Percentiles rank a stretch among this genome's conserved stretches.
Conservation (phyloP, 345 rosid genomes). For the Sisymbrium altissimum region DNA sequence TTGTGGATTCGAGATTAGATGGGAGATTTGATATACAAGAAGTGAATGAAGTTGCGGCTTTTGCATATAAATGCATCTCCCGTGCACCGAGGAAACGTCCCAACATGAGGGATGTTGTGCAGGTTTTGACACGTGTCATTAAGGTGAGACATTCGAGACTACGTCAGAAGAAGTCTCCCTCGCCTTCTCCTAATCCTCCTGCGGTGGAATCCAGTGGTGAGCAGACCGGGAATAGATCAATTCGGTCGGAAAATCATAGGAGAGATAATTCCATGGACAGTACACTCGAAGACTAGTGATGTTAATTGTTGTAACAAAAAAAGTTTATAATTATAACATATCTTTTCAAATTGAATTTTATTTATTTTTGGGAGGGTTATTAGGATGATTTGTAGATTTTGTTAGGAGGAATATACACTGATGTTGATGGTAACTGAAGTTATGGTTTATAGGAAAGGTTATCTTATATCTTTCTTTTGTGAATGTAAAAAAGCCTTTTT, state of each 20-base stretch:
- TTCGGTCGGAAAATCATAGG: slow-evolving; percentile 37
- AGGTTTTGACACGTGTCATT: slow-evolving; percentile 66
- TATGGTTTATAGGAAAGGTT: neutral
- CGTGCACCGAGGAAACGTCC: slow-evolving; percentile 78
- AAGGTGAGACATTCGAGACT: slow-evolving; percentile 58
- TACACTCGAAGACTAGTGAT: slow-evolving; percentile 47
- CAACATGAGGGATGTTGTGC: slow-evolving; percentile 92
- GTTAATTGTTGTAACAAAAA: slow-evolving; percentile 13
- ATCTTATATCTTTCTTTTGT: slow-evolving; percentile 17
- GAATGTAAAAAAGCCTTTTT: neutral
- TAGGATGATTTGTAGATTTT: slow-evolving; percentile 4
- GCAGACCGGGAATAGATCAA: neutral
- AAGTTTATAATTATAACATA: neutral
- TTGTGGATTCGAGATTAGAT: slow-evolving; percentile 74
- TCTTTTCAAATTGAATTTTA: neutral
- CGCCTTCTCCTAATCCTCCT: slow-evolving; percentile 18
- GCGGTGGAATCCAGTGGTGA: slow-evolving; percentile 12
- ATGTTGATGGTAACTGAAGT: slow-evolving; percentile 4
- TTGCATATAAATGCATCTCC: slow-evolving; percentile 83
- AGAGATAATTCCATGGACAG: slow-evolving; percentile 78
- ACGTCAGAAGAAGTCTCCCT: slow-evolving; percentile 49
- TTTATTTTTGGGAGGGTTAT: neutral
- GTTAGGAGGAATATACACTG: slow-evolving; percentile 11
- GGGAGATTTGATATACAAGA: slow-evolving; percentile 69
- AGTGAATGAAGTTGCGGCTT: slow-evolving; percentile 81